These are phyloP conservation scores for Bipolaris victoriae DNA, from an alignment of 2,329 filamentous ascomycete genomes.

Conservation along the genomic window DNA sequence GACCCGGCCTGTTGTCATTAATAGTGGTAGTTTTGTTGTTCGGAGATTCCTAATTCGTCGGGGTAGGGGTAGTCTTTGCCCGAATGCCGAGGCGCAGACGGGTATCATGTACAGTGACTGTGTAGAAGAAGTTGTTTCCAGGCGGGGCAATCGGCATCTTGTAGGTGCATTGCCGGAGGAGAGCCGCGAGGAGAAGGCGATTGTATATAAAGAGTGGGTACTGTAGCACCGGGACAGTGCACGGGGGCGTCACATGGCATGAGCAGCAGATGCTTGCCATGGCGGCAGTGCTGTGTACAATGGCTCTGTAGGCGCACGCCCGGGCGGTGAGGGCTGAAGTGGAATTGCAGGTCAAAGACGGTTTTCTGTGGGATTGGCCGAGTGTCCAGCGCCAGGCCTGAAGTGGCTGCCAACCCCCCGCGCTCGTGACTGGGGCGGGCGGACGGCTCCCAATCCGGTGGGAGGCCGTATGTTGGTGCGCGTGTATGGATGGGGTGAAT, in stretches of 20 bases:
- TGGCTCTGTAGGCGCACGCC: not conserved
- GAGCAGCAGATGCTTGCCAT: constrained; percentile 9
- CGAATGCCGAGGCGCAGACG: not conserved
- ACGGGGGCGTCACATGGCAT: constrained; percentile 12
- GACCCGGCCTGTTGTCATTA: too few species aligned
- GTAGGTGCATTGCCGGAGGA: too few species aligned
- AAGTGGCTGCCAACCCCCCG: constrained; percentile 9
- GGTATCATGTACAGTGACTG: not conserved
- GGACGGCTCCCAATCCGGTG: not conserved
- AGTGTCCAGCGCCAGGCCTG: constrained; percentile 2
- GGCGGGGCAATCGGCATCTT: too few species aligned
- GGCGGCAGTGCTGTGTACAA: not conserved
- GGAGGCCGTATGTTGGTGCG: not conserved
- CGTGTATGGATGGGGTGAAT: too few species aligned
- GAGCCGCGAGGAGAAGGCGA: too few species aligned
- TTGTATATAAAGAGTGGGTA: too few species aligned
- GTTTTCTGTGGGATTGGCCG: not conserved
- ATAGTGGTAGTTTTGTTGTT: too few species aligned
- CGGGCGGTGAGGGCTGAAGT: not conserved
- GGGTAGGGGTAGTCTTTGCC: too few species aligned
- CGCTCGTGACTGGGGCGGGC: constrained; percentile 15
- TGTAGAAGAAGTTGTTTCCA: too few species aligned
- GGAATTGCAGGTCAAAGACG: not conserved
- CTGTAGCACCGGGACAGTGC: constrained; percentile 15
- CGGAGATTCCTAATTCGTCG: too few species aligned